Conservation (phyloP, 2,329 filamentous ascomycete genomes). For the Scedosporium dehoogii region DNA sequence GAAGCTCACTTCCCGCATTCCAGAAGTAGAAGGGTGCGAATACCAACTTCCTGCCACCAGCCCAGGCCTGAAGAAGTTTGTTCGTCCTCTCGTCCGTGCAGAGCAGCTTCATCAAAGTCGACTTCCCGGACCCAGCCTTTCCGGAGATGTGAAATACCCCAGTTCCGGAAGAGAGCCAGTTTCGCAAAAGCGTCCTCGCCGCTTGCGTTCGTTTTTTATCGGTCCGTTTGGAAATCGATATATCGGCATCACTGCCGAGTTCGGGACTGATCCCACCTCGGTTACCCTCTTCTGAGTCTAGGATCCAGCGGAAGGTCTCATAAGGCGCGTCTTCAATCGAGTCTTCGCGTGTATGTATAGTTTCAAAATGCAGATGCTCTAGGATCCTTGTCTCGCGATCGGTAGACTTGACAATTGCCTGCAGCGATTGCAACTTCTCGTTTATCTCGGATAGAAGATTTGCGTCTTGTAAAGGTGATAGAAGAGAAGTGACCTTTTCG, state of each 20-base stretch:
- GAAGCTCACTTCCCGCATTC: slow-evolving; percentile 6
- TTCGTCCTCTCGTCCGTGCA: neutral
- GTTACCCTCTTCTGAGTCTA: neutral
- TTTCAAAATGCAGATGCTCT: neutral
- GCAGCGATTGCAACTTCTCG: neutral
- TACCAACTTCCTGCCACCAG: neutral
- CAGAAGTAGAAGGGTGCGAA: slow-evolving; percentile 8
- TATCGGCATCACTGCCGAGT: no score
- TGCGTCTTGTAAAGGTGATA: no score
- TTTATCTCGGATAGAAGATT: no score
- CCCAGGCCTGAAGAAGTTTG: neutral
- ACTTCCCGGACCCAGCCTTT: slow-evolving; percentile 8
- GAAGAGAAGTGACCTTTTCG: no score
- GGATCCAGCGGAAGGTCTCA: neutral
- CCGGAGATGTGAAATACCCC: slow-evolving; percentile 8
- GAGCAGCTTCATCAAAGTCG: slow-evolving; percentile 9
- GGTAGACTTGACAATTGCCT: neutral
- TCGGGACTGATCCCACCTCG: no score
- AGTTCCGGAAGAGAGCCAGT: slow-evolving; percentile 4
- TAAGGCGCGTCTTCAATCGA: neutral
- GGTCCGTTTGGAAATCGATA: no score
- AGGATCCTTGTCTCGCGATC: slow-evolving; percentile 1
- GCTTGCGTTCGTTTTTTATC: neutral
- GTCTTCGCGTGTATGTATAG: neutral
- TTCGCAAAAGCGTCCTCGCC: slow-evolving; percentile 1